Base-by-base conservation (phyloP, 2,329 filamentous ascomycete genomes). In the Daldinia eschscholtzii region DNA sequence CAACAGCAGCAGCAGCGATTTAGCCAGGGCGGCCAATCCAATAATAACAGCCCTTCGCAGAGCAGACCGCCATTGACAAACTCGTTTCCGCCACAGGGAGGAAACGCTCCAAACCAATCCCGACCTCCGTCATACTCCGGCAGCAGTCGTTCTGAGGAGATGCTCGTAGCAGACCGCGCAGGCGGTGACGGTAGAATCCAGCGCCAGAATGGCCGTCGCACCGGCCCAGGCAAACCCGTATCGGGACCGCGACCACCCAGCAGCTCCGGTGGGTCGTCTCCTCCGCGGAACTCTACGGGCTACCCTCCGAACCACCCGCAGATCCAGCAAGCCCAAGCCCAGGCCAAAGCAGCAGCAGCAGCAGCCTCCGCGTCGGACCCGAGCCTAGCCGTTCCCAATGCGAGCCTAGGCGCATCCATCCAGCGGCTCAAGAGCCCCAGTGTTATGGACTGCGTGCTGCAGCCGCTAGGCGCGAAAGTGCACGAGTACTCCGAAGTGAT, bases 381-480 rank as follows among this genome's bases (percentile, higher is more conserved):
- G 33, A 67, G 15, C 58, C 35, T 67, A 20, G 18, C 62, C 1
- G 39, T 61, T 7, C 65, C 63, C 39, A 61, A 60, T 15, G 69
- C 69, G 13, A 74, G 60, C 13, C 39, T 61, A 35, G 67, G 62
- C 42, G 72, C 68, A 2, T 66, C 69, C 42, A 81, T 84, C 75
- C 77, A 77, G 69, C 82, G 82, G n/a, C 77, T 84, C 64, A 80
- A 83, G 69, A 83, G 80, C 66, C 82, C 82, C 18, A 82, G 79
- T 73, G 79, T 84, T 57, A 73, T 79, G 59, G 78, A 81, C 67
- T 82, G 77, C 70, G 82, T 84, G 64, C 80, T 84, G 37, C 80
- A 82, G 67, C 82, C 82, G 4, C 81, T 84, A 0, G 81, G 83
- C 66, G 77, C 79, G 58, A 84, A 84, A 76, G 80, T 84, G 46